Conservation (phyloP, 2,329 filamentous ascomycete species). For the Coniochaeta pulveracea region DNA sequence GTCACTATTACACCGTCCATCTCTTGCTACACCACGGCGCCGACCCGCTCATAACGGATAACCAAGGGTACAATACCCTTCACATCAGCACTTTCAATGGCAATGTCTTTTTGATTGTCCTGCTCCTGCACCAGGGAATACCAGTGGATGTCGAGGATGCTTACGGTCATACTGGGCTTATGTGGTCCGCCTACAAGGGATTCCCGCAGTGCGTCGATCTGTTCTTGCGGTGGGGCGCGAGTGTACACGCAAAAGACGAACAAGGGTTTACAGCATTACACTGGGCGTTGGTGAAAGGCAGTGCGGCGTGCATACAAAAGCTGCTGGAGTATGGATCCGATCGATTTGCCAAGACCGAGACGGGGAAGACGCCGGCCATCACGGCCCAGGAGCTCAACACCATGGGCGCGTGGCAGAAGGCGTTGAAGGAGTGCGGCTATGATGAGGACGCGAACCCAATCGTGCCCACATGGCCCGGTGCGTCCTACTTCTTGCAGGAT, state of each 20-base stretch:
- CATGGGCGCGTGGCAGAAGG: constrained; percentile 66
- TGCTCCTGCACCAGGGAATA: constrained; percentile 90
- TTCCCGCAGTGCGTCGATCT: constrained; percentile 86
- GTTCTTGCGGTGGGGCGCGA: constrained; percentile 89
- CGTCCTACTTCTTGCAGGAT: constrained; percentile 65
- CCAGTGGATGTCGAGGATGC: constrained; percentile 84
- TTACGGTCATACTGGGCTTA: constrained; percentile 85
- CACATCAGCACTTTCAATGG: constrained; percentile 97
- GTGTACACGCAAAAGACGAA: constrained; percentile 81
- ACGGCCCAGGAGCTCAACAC: constrained; percentile 91
- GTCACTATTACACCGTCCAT: constrained; percentile 93
- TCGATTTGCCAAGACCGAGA: constrained; percentile 77
- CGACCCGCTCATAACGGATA: constrained; percentile 83
- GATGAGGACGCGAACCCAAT: constrained; percentile 65
- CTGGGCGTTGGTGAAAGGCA: constrained; percentile 94
- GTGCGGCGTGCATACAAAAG: constrained; percentile 79
- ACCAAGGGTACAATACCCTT: constrained; percentile 94
- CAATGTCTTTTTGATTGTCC: constrained; percentile 78
- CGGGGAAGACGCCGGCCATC: constrained; percentile 79
- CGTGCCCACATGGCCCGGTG: constrained; percentile 57
- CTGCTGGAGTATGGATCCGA: constrained; percentile 93
- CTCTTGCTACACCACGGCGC: constrained; percentile 84
- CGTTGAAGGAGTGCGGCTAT: constrained; percentile 75
- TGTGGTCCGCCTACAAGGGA: constrained; percentile 99
- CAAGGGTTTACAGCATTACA: constrained; percentile 91